Base-by-base conservation (phyloP, 2,329 filamentous ascomycete genomes). In the Fusarium tanahbumbuense region DNA sequence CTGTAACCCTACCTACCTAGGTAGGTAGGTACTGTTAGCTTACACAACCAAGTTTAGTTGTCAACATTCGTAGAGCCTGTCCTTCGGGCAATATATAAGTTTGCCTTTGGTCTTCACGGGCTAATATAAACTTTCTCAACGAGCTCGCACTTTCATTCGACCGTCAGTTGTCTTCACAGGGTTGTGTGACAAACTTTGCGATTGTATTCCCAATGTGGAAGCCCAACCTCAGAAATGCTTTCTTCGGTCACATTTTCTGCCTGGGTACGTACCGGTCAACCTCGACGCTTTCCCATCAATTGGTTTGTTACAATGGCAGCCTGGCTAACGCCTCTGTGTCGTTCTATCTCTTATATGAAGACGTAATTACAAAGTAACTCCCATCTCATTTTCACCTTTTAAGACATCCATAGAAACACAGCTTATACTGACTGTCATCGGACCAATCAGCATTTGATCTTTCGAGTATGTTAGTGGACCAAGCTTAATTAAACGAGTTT, bases 361-460 rank as follows among this genome's bases (percentile, higher is more conserved):
- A 52, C 23, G 16, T 15, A n/a, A 16, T 37, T 27, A 50, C 12
- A 25, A 37, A 25, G 16, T 22, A 22, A 37, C 22, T 60, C 22
- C 25, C 15, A 15, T 8, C 1, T 20, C 12, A 15, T 8, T 2
- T 20, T 34, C n/a, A 23, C 9, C 23, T 53, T 30, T 60, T 22
- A 45, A 44, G 15, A 50, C 44, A 40, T 49, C 12, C 41, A 52
- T 32, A 12, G 30, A 20, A 57, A 42, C 32, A 52, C 20, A 46
- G 12, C 47, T 48, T n/a, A 48, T 22, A 30, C 13, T 40, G 10
- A 42, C 25, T 23, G 23, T 11, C 9, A 23, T 20, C 34, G 27
- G 27, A 61, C 63, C 63, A 66, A 66, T 66, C 61, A 66, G 44
- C 25, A 23, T 61, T n/a, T 37, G 6, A 28, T 3, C 2, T 22